Evolutionary conservation across 192 early-diverging fungal species (phyloP).

Genomic region (Coemansia sp.): DNA sequence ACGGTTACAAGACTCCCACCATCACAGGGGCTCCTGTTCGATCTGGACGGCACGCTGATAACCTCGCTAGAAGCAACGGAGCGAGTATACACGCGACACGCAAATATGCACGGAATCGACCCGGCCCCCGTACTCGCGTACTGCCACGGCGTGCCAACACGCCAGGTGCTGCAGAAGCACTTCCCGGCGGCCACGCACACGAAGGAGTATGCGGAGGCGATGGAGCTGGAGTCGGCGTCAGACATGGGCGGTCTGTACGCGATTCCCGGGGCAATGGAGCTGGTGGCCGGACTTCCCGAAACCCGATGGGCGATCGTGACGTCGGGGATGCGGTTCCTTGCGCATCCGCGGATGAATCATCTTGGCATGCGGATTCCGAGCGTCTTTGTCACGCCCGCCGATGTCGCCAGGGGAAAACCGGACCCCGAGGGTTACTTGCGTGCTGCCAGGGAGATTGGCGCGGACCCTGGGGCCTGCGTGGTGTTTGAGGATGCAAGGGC

Average conservation of each 20-base stretch:
- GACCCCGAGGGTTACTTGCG: conserved; percentile 32
- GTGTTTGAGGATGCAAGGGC: conserved; percentile 47
- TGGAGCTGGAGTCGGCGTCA: conserved; percentile 20
- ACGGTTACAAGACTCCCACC: not conserved
- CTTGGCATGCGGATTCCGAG: conserved; percentile 16
- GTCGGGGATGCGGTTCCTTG: conserved; percentile 32
- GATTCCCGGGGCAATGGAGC: conserved; percentile 19
- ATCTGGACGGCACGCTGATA: conserved; percentile 38
- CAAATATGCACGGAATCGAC: conserved; percentile 16
- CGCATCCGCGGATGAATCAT: conserved; percentile 26
- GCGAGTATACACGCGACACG: conserved; percentile 19
- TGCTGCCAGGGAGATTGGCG: conserved; percentile 19
- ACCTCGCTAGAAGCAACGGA: conserved; percentile 25
- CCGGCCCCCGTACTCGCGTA: conserved; percentile 14
- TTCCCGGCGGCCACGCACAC: conserved; percentile 25
- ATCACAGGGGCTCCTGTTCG: conserved; percentile 14
- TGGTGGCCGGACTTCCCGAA: conserved; percentile 5
- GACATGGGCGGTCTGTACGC: conserved; percentile 13
- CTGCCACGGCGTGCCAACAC: conserved; percentile 42
- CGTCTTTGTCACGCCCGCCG: conserved; percentile 30
- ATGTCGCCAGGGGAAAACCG: conserved; percentile 32
- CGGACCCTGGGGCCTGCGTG: conserved; percentile 14
- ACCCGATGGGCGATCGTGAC: conserved; percentile 35
- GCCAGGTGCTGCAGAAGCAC: conserved; percentile 28
- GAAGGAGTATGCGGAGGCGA: conserved; percentile 14